A percentile compares a stretch with the other conserved stretches of the same genome.
Conservation (phyloP, 1,139 yeast species). For the Torulaspora pretoriensis region DNA sequence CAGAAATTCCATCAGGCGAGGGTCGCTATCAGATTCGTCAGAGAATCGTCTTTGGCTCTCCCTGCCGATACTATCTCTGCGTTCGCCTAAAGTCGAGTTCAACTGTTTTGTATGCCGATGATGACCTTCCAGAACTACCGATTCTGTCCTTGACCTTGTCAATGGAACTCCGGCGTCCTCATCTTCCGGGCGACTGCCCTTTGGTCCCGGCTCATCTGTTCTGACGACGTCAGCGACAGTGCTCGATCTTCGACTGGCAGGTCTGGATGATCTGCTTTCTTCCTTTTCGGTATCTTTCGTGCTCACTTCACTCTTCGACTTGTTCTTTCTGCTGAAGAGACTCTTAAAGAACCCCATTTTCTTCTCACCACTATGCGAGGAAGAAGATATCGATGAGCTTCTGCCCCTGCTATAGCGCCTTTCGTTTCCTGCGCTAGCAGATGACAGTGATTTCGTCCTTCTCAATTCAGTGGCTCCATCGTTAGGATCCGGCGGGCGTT, state of each 20-base stretch:
- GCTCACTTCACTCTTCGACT: conserved; percentile 11
- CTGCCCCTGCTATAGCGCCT: conserved; percentile 1
- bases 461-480: conserved; percentile 17
- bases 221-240: not conserved
- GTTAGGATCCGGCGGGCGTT: not conserved
- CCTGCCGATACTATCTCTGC: conserved; percentile 1
- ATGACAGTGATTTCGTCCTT: conserved; percentile 35
- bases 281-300: conserved; percentile 1
- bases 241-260: conserved; percentile 11
- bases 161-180: conserved; percentile 8
- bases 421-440: conserved; percentile 15
- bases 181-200: not conserved
- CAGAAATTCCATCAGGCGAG: conserved; percentile 56
- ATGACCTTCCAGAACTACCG: conserved; percentile 12
- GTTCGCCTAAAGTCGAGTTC: not conserved
- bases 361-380: conserved; percentile 24
- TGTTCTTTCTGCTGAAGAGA: conserved; percentile 38
- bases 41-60: not conserved
- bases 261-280: conserved; percentile 7
- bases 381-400: conserved; percentile 11
- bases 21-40: conserved; percentile 41
- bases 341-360: conserved; percentile 37
- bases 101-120: conserved; percentile 11
- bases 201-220: not conserved
- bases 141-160: conserved; percentile 16